Base-by-base conservation (phyloP, 2,329 filamentous ascomycete genomes). In the Diaporthe nobilis region DNA sequence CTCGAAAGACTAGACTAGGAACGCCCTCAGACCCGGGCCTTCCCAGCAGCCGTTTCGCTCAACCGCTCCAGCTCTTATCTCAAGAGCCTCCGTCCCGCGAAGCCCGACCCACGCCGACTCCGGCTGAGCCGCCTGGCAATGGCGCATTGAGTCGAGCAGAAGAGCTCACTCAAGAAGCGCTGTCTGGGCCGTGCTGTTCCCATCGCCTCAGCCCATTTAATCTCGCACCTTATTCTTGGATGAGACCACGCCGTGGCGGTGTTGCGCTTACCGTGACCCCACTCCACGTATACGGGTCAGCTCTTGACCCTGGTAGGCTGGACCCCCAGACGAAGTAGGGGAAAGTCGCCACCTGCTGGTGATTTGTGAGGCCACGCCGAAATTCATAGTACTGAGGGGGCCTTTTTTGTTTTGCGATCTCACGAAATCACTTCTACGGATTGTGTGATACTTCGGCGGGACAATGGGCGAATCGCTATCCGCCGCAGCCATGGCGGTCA, bases 401-500 rank as follows among this genome's bases (percentile, higher is more conserved):
- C 42, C 47, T 12, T 8, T 65, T 22, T 61, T n/a, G 13, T 37
- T 61, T 20, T 34, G 70, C 17, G 34, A 63, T 17, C 65, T 47
- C 28, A 28, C 61, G 12, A 47, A 37, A 44, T 0, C 6, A 5
- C 8, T 37, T 44, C 9, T 28, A 28, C 47, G 22, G 37, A 55
- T 15, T 31, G 65, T 70, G 47, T 42, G 49, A 42, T 55, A 70
- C 8, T 28, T 28, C 49, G 15, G n/a, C 34, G n/a, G 60, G 17
- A 55, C 15, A 57, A 77, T 77, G 76, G 74, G 68, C 39, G 67
- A 51, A 22, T 55, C 53, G 25, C 47, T 73, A 28, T 44, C 76
- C 44, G 68, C 72, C 47, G 75, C 67, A 31, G 75, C 75, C 72
- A 73, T 73, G 70, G 76, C 76, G 2, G 60, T 68, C 58, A 39